Conservation (phyloP, 306 rosid species). For the Begonia masoniana region DNA sequence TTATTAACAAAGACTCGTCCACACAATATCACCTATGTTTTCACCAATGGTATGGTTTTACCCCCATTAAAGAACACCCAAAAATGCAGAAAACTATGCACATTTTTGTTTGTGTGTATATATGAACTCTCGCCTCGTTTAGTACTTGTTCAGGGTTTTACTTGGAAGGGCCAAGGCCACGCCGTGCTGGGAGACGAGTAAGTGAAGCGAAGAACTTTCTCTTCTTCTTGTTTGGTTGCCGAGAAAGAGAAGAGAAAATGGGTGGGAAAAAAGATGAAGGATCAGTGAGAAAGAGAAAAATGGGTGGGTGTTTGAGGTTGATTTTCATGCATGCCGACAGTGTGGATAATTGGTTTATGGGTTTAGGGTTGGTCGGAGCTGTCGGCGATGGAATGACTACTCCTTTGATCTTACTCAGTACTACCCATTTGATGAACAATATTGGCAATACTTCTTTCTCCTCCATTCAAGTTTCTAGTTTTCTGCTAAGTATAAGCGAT, state of each 20-base stretch:
- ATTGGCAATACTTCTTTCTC: conserved; percentile 16
- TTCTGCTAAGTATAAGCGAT: conserved; percentile 20
- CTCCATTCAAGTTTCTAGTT: not conserved
- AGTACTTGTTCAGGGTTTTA: not conserved
- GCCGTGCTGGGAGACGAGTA: too few species aligned
- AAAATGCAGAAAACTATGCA: not conserved
- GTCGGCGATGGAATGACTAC: conserved; percentile 55
- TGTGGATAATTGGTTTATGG: conserved; percentile 40
- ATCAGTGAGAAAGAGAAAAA: conserved; percentile 9
- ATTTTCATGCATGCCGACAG: conserved; percentile 75
- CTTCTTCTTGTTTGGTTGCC: conserved; percentile 5
- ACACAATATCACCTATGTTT: not conserved
- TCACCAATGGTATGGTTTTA: not conserved
- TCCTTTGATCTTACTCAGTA: conserved; percentile 34
- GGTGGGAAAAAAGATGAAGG: conserved; percentile 8
- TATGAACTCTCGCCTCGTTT: not conserved
- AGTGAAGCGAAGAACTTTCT: not conserved
- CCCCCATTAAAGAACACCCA: not conserved
- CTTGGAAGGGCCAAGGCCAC: not conserved
- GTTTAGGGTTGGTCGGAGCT: conserved; percentile 49
- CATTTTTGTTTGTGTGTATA: not conserved
- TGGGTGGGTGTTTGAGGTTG: conserved; percentile 30
- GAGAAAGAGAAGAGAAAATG: conserved; percentile 8
- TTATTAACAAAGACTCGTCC: conserved; percentile 2
- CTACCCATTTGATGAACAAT: conserved; percentile 37